Percentiles rank a stretch among this genome's conserved stretches.
phyloP scores from a whole-genome alignment of 495 filamentous ascomycete species.

The Cryomyces antarcticus region DNA sequence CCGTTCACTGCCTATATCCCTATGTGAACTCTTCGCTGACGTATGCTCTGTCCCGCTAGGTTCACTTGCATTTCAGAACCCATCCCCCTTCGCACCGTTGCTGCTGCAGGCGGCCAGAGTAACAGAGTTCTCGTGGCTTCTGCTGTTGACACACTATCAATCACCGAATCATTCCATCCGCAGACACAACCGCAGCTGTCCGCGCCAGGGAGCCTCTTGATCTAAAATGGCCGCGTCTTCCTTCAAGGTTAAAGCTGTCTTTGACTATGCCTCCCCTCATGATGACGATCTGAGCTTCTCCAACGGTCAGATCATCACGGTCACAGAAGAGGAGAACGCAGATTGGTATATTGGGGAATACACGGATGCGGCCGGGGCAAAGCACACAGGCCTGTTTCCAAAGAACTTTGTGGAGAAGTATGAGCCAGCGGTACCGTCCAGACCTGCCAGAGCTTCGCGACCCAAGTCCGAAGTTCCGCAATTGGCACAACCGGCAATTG shows the following conservation, averaged over 20 bases:
- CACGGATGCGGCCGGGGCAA: conserved; percentile 46
- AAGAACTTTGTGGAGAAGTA: conserved; percentile 93
- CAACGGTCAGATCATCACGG: conserved; percentile 74
- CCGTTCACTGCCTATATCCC: too few species aligned
- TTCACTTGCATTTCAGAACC: too few species aligned
- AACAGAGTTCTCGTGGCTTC: too few species aligned
- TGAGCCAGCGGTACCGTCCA: conserved; percentile 74
- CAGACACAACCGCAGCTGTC: too few species aligned
- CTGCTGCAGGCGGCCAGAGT: too few species aligned
- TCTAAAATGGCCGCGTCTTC: conserved; percentile 45
- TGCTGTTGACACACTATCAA: too few species aligned
- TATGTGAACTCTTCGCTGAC: too few species aligned
- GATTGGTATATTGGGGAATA: conserved; percentile 96
- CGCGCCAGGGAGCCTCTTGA: too few species aligned
- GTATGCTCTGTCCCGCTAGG: too few species aligned
- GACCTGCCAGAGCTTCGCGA: conserved; percentile 49
- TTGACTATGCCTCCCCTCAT: conserved; percentile 76
- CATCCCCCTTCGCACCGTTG: too few species aligned
- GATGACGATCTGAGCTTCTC: conserved; percentile 85
- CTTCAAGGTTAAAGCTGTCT: conserved; percentile 90
- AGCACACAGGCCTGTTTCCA: conserved; percentile 81
- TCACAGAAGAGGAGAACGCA: conserved; percentile 74
- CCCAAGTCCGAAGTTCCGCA: conserved; percentile 33
- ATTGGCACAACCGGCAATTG: conserved; percentile 13
- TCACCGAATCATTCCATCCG: too few species aligned